A percentile compares a stretch with the other conserved stretches of the same genome.
These are phyloP conservation scores for Exserohilum turcica DNA, from an alignment of 2,329 filamentous ascomycete species.

Conservation along the genomic window DNA sequence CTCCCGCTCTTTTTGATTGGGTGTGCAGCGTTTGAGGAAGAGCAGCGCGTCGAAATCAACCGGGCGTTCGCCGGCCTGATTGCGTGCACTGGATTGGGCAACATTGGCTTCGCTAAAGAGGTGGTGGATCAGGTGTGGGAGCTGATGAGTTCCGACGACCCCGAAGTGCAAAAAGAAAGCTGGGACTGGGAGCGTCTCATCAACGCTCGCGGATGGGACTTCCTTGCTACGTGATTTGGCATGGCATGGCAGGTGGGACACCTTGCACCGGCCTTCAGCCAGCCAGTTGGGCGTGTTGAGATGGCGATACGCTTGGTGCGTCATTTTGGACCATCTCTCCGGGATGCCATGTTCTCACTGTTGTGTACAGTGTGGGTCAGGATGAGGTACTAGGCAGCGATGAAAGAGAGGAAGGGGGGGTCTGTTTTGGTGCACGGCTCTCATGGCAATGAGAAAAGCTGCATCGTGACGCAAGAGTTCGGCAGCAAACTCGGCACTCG, in stretches of 20 bases:
- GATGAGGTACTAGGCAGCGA: not conserved
- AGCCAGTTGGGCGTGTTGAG: not conserved
- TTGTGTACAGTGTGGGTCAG: constrained; percentile 4
- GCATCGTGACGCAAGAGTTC: constrained; percentile 10
- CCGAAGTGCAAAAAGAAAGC: constrained; percentile 49
- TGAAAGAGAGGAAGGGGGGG: constrained; percentile 1
- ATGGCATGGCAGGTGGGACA: not conserved
- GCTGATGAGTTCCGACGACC: constrained; percentile 62
- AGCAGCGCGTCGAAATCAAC: constrained; percentile 61
- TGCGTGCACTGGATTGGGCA: constrained; percentile 62
- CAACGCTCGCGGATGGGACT: constrained; percentile 63
- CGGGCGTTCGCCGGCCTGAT: constrained; percentile 61
- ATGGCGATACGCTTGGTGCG: not conserved
- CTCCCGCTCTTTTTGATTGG: constrained; percentile 67
- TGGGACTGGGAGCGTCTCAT: constrained; percentile 70
- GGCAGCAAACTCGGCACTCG: not conserved
- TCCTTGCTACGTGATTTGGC: constrained; percentile 59
- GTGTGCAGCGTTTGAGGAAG: constrained; percentile 62
- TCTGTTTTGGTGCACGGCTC: constrained; percentile 7
- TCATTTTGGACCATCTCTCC: not conserved
- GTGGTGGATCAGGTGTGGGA: constrained; percentile 63
- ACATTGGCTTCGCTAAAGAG: constrained; percentile 61
- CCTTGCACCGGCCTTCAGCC: not conserved
- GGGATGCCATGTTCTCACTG: not conserved
- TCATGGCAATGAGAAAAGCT: constrained; percentile 7